A percentile compares a stretch with the other conserved stretches of the same genome.
Evolutionary conservation across 441 rosid genomes (phyloP).

Genomic region (Corymbia calophylla): DNA sequence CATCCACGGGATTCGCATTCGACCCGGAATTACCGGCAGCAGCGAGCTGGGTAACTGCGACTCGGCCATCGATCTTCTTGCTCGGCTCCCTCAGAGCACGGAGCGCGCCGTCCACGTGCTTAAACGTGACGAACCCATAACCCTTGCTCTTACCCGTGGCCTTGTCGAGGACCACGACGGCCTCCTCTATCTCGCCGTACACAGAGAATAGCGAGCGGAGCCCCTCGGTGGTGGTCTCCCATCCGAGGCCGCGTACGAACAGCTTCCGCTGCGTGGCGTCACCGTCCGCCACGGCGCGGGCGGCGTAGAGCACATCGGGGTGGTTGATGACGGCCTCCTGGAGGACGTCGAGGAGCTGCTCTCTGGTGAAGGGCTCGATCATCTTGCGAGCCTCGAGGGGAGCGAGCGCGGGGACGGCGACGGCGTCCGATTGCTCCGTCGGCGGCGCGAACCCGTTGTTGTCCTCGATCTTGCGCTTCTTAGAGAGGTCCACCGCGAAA

Average conservation of each 20-base stretch:
- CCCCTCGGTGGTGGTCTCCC: conserved; percentile 78
- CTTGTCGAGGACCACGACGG: conserved; percentile 80
- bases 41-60: conserved; percentile 83
- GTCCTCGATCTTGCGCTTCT: conserved; percentile 83
- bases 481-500: conserved; percentile 45
- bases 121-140: conserved; percentile 76
- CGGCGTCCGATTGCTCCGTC: background rate
- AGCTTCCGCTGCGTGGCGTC: conserved; percentile 80
- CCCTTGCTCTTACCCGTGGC: conserved; percentile 82
- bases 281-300: conserved; percentile 57
- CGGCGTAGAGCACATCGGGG: conserved; percentile 49
- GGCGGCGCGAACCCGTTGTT: conserved; percentile 37
- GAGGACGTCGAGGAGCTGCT: conserved; percentile 72
- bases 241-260: conserved; percentile 82
- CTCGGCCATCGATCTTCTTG: conserved; percentile 85
- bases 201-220: conserved; percentile 55
- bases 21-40: conserved; percentile 63
- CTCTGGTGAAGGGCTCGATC: conserved; percentile 56
- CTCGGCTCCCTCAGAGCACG: conserved; percentile 82
- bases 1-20: conserved; percentile 24
- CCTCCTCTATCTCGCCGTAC: conserved; percentile 84
- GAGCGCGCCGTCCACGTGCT: conserved; percentile 75
- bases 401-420: conserved; percentile 22
- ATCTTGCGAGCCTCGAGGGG: conserved; percentile 64
- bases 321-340: conserved; percentile 55